phyloP scores from a whole-genome alignment of 139 green algal genomes.

The Chlamydomonas asymmetrica region DNA sequence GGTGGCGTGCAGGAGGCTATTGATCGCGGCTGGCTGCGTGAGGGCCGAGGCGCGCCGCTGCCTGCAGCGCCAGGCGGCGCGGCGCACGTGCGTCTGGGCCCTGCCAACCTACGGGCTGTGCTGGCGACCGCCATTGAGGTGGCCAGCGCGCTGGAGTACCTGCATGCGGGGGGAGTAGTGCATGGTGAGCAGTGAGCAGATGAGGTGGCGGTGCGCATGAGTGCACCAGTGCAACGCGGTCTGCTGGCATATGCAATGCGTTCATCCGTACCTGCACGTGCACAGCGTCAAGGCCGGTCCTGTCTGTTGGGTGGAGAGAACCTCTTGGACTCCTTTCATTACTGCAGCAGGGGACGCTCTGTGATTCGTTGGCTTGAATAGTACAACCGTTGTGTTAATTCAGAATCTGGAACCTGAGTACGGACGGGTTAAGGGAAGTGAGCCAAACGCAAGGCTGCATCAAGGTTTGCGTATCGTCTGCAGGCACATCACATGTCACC shows the following conservation, averaged over 20 bases:
- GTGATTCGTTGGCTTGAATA: no score
- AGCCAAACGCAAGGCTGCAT: no score
- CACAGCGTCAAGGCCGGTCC: background rate
- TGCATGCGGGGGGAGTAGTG: conserved; percentile 51
- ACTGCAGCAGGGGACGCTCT: background rate
- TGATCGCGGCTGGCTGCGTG: conserved; percentile 48
- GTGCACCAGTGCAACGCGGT: background rate
- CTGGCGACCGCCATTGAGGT: conserved; percentile 34
- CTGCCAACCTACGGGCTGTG: conserved; percentile 35
- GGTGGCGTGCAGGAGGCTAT: conserved; percentile 36
- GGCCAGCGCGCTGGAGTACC: conserved; percentile 44
- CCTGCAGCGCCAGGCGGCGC: no score
- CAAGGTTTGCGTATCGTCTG: no score
- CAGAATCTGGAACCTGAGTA: no score
- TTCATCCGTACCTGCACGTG: background rate
- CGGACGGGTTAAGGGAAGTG: no score
- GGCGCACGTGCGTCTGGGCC: conserved; percentile 4
- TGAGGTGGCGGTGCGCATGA: conserved; percentile 45
- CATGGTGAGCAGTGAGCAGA: conserved; percentile 70
- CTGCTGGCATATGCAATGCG: no score
- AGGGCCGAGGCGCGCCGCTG: no score
- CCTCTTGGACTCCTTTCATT: background rate
- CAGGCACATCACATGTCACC: no score
- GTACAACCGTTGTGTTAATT: no score
- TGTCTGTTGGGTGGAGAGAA: background rate